A percentile compares a stretch with the other conserved stretches of the same genome.
These are phyloP conservation scores for Tetrapisispora iriomotensis DNA, from an alignment of 805 yeast species.

Conservation along the genomic window DNA sequence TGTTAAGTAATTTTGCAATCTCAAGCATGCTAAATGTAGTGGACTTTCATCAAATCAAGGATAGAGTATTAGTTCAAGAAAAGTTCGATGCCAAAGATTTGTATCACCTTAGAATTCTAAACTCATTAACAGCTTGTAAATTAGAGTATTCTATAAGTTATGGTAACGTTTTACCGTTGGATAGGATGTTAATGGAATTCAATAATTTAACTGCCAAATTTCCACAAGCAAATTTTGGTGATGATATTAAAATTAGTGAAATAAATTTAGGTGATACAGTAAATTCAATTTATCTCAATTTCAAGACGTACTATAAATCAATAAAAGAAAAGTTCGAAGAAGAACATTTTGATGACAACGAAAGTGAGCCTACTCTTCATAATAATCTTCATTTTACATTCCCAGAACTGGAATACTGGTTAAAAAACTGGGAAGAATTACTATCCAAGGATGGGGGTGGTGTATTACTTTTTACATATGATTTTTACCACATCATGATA, in stretches of 20 bases:
- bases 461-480: slow-evolving; percentile 38
- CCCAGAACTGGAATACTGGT: slow-evolving; percentile 38
- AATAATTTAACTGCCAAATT: slow-evolving; percentile 37
- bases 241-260: slow-evolving; percentile 44
- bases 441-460: slow-evolving; percentile 41
- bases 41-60: slow-evolving; percentile 35
- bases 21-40: slow-evolving; percentile 40
- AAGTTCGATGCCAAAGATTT: slow-evolving; percentile 33
- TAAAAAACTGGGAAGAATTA: slow-evolving; percentile 35
- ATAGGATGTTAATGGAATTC: slow-evolving; percentile 27
- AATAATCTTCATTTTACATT: slow-evolving; percentile 13
- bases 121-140: slow-evolving; percentile 43
- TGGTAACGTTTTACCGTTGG: slow-evolving; percentile 30
- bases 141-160: slow-evolving; percentile 41
- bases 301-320: slow-evolving; percentile 16
- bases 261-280: slow-evolving; percentile 34
- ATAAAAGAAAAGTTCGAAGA: slow-evolving; percentile 4
- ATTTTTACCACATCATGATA: slow-evolving; percentile 39
- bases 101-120: slow-evolving; percentile 46
- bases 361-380: background rate
- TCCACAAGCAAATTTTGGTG: slow-evolving; percentile 44
- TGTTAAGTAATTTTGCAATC: slow-evolving; percentile 42
- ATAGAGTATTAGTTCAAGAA: slow-evolving; percentile 27
- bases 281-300: slow-evolving; percentile 21
- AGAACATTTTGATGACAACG: background rate